Evolutionary conservation across 306 rosid species (phyloP), one percentile per base, ranked within the genome.

Genomic region (Boehmeria nivea): DNA sequence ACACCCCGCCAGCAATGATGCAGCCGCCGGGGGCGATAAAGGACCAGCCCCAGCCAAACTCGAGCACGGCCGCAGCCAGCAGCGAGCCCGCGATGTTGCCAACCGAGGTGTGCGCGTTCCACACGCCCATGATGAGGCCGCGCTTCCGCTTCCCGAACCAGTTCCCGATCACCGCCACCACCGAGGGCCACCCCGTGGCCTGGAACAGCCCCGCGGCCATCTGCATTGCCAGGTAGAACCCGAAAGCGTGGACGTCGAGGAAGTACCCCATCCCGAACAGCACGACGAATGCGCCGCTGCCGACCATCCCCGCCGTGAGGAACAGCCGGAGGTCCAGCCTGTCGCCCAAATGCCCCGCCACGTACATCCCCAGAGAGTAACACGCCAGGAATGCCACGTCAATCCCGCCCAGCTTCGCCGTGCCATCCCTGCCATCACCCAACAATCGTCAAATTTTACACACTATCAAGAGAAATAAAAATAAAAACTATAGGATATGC

Each of bases 31-130:
- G 90, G 19, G 55, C 65, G 27, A 88, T 69, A 38, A 88, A 84
- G 31, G 85, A 88, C 90, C 90, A 88, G 21, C 94, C 96, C 96
- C 96, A 88, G 6, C 96, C 96, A 47, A 68, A 73, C n/a, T 82
- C 82, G 72, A 88, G 66, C 23, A 84, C 96, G 43, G 78, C 59
- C 8, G 94, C 94, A 16, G 94, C 94, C 16, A 85, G 68, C 58
- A 88, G 86, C 3, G 96, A 82, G 0, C 96, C 94, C 1, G 70
- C 53, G 26, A 88, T 88, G 63, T 88, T 88, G 42, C 94, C 96
- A 46, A 88, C 76, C 0, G 96, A 88, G 2, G 94, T 82, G 26
- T 88, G 96, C 0, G 94, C 91, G 54, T 88, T 88, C 94, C 94
- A 88, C 10, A 88, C 33, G 11, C 96, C 96, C 94, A 85, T 88